phyloP scores from a whole-genome alignment of 305 asterid genomes.

The Fraxinus latifolia region DNA sequence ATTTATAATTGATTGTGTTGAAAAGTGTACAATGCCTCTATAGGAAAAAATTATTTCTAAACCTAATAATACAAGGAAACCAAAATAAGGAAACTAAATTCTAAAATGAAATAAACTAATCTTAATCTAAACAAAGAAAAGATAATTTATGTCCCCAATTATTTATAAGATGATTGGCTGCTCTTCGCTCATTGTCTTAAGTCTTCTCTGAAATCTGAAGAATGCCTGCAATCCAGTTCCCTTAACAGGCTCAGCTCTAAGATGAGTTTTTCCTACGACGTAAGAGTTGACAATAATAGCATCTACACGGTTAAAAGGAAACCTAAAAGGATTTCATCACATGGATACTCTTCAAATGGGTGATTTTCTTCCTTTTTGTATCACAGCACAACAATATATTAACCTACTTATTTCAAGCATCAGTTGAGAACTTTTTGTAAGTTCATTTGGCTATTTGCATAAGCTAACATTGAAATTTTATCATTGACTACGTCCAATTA shows the following conservation, averaged over 20 bases:
- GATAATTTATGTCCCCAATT: not conserved
- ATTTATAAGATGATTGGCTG: not conserved
- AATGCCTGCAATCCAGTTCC: not conserved
- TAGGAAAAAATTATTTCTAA: too few species aligned
- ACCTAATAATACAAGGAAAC: too few species aligned
- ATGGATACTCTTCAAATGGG: not conserved
- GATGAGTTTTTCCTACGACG: not conserved
- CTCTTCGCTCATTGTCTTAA: not conserved
- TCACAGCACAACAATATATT: not conserved
- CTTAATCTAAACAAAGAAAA: not conserved
- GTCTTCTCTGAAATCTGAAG: not conserved
- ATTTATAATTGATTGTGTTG: too few species aligned
- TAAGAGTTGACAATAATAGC: not conserved
- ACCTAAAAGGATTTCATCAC: not conserved
- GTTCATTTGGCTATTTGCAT: not conserved
- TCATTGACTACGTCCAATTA: not conserved
- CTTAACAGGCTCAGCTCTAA: not conserved
- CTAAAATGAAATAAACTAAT: too few species aligned
- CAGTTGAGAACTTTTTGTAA: not conserved
- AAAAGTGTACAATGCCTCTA: too few species aligned
- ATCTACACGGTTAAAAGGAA: not conserved
- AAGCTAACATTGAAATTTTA: not conserved
- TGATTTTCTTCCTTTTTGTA: not conserved
- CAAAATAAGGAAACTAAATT: too few species aligned
- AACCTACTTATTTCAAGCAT: not conserved